Base-by-base conservation (phyloP, 805 yeast genomes). In the Wickerhamomyces queroliae region DNA sequence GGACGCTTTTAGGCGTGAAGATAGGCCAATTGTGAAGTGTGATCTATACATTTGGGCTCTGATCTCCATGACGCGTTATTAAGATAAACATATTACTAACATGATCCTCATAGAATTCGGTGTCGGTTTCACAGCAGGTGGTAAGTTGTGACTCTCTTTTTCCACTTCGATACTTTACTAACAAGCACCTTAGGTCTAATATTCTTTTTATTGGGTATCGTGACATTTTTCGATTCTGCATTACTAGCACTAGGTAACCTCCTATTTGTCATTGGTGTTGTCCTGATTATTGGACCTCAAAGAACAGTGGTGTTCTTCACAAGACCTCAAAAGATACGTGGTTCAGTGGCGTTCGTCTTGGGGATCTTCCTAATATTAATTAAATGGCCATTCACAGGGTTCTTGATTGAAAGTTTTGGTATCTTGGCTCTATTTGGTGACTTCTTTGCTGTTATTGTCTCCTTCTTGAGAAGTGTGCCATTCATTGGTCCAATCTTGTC, bases 381-480 rank as follows among this genome's bases (percentile, higher is more conserved):
- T 50, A 84, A 83, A 53, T 72, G 82, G 65, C 78, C 97, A 2
- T 85, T 93, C 55, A 52, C 81, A 20, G 99, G 99, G 8, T 91
- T 93, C 55, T 58, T 82, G 2, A 64, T 91, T 29, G 99, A 91
- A 60, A 76, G 83, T 37, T 66, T 90, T 46, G 99, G 99, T n/a
- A 87, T 91, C 20, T 63, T 91, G 44, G 90, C 87, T 7, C 67
- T 91, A 27, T 91, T 93, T 64, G 99, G 89, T 27, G 98, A 93
- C 62, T 90, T 93, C 61, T 85, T 91, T 55, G 88, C 95, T 20
- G 86, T 95, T 11, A 80, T 93, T 34, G 76, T 91, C 11, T 83
- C 86, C 49, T 91, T 93, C 56, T 69, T 91, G 53, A 73, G 97
- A 59, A 83, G 95, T 6, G 61, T 91, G 51, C 99, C 99, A 3